These are phyloP conservation scores for Trypanosoma lewisi DNA, from an alignment of 208 protist species.

Conservation along the genomic window DNA sequence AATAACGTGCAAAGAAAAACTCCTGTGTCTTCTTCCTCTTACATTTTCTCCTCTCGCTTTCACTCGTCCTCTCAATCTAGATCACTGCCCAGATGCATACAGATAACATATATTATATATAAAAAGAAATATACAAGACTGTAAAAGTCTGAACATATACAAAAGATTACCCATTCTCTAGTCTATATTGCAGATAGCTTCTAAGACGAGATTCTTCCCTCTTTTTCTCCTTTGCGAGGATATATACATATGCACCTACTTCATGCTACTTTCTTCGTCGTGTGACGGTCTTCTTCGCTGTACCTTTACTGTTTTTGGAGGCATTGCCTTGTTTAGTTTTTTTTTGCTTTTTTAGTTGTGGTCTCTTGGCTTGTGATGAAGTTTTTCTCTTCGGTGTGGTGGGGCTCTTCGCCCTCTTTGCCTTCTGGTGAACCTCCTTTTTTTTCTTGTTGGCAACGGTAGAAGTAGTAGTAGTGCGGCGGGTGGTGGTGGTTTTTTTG, in stretches of 20 bases:
- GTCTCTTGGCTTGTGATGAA: not conserved
- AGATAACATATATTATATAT: too few species aligned
- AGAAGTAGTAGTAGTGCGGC: not conserved
- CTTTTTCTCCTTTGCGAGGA: too few species aligned
- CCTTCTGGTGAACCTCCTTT: not conserved
- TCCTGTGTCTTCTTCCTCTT: too few species aligned
- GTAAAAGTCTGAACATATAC: too few species aligned
- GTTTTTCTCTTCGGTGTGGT: not conserved
- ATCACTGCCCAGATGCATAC: too few species aligned
- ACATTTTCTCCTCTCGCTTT: too few species aligned
- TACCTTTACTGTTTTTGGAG: not conserved
- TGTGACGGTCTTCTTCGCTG: not conserved
- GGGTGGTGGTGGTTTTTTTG: not conserved
- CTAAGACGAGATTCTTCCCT: too few species aligned
- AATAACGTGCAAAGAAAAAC: too few species aligned
- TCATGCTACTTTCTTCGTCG: not conserved
- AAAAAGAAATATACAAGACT: too few species aligned
- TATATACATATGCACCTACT: constrained; percentile 16
- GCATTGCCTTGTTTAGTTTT: not conserved
- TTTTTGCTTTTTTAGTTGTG: not conserved
- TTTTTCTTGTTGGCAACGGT: not conserved
- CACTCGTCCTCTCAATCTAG: too few species aligned
- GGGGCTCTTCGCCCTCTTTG: not conserved
- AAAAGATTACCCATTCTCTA: too few species aligned
- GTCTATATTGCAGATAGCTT: too few species aligned